Percentiles rank a stretch among this genome's conserved stretches.
Evolutionary conservation across 345 rosid genomes (phyloP).

Genomic region (Hevea brasiliensis): DNA sequence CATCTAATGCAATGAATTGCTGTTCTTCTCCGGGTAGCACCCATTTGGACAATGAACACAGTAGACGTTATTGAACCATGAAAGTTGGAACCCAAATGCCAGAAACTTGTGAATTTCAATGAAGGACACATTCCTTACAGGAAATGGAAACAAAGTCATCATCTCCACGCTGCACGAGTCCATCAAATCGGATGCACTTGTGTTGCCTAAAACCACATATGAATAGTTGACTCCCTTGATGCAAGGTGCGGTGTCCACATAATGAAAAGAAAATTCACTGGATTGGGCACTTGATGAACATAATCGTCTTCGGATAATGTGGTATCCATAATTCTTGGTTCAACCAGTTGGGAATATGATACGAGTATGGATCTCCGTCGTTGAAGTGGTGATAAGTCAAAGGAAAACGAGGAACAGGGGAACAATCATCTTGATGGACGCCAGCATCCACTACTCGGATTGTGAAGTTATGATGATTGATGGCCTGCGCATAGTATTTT

Average conservation of each 20-base stretch:
- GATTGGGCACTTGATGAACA: background rate
- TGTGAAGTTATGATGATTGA: background rate
- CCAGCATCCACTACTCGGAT: background rate
- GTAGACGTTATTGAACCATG: background rate
- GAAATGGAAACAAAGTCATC: background rate
- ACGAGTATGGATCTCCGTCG: fast-evolving
- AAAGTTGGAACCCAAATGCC: background rate
- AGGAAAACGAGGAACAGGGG: background rate
- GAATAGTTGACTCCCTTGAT: too few relatives aligned
- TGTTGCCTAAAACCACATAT: background rate
- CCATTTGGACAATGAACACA: too few relatives aligned
- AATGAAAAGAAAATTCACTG: background rate
- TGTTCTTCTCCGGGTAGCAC: too few relatives aligned
- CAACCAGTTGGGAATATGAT: too few relatives aligned
- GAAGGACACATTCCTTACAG: background rate
- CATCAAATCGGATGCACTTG: background rate
- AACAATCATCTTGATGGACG: background rate
- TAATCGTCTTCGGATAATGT: background rate
- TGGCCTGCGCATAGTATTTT: background rate
- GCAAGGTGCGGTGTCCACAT: background rate
- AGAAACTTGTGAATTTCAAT: background rate
- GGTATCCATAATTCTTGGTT: background rate
- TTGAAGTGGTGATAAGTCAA: too few relatives aligned
- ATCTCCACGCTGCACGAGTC: background rate
- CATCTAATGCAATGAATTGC: too few relatives aligned